phyloP scores from a whole-genome alignment of 1,284 basidiomycete genomes.

The Pyrrhoderma noxium region DNA sequence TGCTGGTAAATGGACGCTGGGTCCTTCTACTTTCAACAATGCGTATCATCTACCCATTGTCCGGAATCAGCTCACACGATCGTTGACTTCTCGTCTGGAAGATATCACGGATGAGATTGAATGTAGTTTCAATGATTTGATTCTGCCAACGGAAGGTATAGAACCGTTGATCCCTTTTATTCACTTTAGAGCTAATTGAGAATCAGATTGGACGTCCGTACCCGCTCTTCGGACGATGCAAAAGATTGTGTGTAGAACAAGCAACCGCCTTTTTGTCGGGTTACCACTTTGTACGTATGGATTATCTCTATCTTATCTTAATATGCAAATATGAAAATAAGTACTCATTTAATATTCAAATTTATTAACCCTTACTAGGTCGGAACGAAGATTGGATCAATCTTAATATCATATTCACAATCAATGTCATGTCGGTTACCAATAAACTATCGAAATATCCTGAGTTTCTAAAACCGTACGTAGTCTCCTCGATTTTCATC shows the following conservation, averaged over 20 bases:
- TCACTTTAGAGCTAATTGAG: background rate
- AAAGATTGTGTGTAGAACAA: conserved; percentile 33
- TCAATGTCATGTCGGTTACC: conserved; percentile 26
- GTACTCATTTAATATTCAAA: background rate
- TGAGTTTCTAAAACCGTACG: conserved; percentile 23
- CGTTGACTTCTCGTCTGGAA: conserved; percentile 20
- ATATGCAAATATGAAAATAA: background rate
- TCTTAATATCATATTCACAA: conserved; percentile 30
- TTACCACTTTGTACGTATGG: conserved; percentile 31
- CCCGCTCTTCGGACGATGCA: conserved; percentile 29
- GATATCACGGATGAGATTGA: conserved; percentile 25
- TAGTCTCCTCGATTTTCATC: background rate
- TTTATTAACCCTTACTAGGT: conserved; percentile 26
- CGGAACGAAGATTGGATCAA: conserved; percentile 33
- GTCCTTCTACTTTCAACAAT: too few species aligned
- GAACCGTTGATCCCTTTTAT: conserved; percentile 13
- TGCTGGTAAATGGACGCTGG: too few species aligned
- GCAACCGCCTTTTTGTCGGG: conserved; percentile 37
- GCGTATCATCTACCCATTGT: conserved; percentile 23
- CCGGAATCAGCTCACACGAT: conserved; percentile 23
- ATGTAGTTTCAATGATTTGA: conserved; percentile 21
- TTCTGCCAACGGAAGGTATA: conserved; percentile 18
- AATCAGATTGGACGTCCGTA: conserved; percentile 33
- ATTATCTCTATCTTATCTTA: background rate
- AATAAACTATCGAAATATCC: conserved; percentile 31